phyloP scores from a whole-genome alignment of 352 stramenopile species.

The Pythium monospermum region DNA sequence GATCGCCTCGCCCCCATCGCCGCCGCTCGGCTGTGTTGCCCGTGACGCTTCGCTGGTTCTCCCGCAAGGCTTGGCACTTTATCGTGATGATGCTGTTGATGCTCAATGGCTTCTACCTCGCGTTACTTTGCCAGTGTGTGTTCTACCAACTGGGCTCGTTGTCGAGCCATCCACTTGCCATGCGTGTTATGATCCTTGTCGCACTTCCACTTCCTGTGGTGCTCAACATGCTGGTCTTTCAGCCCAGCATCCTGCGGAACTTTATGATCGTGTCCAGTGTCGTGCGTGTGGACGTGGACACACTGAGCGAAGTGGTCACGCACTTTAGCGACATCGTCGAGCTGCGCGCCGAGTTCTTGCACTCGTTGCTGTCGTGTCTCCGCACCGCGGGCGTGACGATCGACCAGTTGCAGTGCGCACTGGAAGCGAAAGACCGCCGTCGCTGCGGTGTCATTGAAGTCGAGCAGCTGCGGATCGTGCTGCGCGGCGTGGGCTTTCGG shows the following conservation, averaged over 20 bases:
- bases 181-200: not conserved
- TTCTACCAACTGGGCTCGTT: conserved; percentile 13
- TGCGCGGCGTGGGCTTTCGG: conserved; percentile 36
- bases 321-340: conserved; percentile 21
- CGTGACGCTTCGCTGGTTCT: too few species aligned
- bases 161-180: not conserved
- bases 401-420: conserved; percentile 28
- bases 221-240: conserved; percentile 17
- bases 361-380: conserved; percentile 26
- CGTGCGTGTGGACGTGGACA: conserved; percentile 22
- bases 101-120: conserved; percentile 21
- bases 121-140: conserved; percentile 15
- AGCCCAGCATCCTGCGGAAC: conserved; percentile 54
- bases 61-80: too few species aligned
- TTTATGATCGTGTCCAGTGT: conserved; percentile 58
- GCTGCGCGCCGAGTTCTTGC: conserved; percentile 36
- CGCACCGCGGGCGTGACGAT: conserved; percentile 17
- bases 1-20: conserved; percentile 14
- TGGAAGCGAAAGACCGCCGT: conserved; percentile 22
- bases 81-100: conserved; percentile 8
- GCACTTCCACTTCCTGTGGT: conserved; percentile 14
- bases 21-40: conserved; percentile 21
- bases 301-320: conserved; percentile 16
- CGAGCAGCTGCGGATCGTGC: conserved; percentile 33
- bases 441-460: conserved; percentile 34